Base-by-base conservation (phyloP, 2,329 filamentous ascomycete species). In the Trichoderma breve region DNA sequence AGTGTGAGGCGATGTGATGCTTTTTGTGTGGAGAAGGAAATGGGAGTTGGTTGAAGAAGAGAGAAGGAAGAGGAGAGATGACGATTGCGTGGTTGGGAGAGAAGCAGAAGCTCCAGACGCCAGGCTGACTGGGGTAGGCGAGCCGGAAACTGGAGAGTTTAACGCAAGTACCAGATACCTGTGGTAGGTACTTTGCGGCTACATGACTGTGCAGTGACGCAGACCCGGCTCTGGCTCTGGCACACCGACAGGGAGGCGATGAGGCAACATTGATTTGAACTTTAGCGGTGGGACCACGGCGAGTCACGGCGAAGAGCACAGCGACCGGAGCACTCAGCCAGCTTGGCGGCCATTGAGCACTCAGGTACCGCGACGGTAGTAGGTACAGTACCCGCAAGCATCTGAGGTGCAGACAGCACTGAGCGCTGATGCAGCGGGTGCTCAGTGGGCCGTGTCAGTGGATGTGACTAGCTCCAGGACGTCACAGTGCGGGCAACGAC, bases 31-130 rank as follows among this genome's bases (percentile, higher is more conserved):
- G 64, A 39, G 57, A 58, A 34, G 71, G 66, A 65, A 64, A 55
- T 65, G 43, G 15, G 39, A 39, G 39, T 39, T 39, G 65, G 28
- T 34, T 64, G 65, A 60, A 61, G 74, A 76, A 73, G 66, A 71
- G 70, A 62, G 66, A 72, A 71, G 69, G 69, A 51, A 51, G 43
- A 71, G 36, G 73, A 72, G 73, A 73, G 64, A 73, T 73, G 73
- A 72, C 61, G 70, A 71, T 71, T 72, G 68, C 62, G 70, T 73
- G 72, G 73, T 58, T 65, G 66, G 66, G 66, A 55, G 57, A 53
- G 51, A 71, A 71, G 60, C 58, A 53, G 51, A 71, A 71, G 60
- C 58, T 71, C 60, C 51, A 70, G 58, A 39, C 58, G 68, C 68
- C 68, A 69, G 55, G 68, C 68, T 55, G 60, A 71, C 68, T 53